Evolutionary conservation across 805 yeast species (phyloP), one percentile per base, ranked within the genome.

Genomic region (Cyberlindnera subsufficiens): DNA sequence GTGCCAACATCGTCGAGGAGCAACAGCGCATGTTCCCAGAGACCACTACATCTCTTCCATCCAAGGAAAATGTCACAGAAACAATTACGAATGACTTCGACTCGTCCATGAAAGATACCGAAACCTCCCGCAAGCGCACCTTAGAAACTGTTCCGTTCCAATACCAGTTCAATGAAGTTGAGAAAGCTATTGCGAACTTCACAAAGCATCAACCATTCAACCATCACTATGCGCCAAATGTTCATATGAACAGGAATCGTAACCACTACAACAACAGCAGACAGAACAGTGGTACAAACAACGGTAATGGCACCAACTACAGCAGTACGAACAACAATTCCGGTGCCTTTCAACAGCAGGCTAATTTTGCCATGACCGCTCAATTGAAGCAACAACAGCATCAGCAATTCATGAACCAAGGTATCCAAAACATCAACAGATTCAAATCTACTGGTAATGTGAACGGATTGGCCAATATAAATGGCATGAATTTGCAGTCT

Each of bases 151-250:
- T 43, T 10, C 52, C 61, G 3, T 58, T 58, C 43, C 47, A 43
- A 15, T 37, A 49, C 34, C 63, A 58, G 39, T 51, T 58, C 35
- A 42, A 46, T 33, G 63, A 58, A 35, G 57, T 58, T 27, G 63
- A 58, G 32, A 55, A 52, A 37, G 63, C 63, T 18, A 52, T 58
- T 13, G 38, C 60, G 0, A 58, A 58, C 38, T 56, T 51, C 44
- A 55, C 57, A 27, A 58, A 58, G 39, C 61, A 57, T 38, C 61
- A 58, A 40, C 60, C 53, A 14, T 58, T 55, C 49, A 58, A 54
- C 40, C 61, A 56, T 32, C 61, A 57, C 42, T 58, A 58, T 41
- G 59, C 61, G 15, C 63, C 62, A 35, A 58, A 58, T 40, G 56
- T 57, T 14, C 52, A 52, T 38, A 34, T 50, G 20, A 51, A 49